Conservation (phyloP, 192 early-diverging fungal species). For the Coemansia aciculifera region DNA sequence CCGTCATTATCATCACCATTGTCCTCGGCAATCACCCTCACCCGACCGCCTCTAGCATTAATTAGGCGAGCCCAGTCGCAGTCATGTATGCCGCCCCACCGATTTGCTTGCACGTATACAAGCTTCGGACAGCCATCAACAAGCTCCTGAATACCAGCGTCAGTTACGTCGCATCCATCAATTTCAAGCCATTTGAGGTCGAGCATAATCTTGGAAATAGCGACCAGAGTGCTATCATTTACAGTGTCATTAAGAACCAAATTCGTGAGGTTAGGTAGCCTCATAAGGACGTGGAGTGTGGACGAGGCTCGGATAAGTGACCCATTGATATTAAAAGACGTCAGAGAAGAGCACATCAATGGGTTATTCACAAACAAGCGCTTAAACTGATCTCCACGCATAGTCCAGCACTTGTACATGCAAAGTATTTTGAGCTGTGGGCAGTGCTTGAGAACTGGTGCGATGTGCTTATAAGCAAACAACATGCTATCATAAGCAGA, state of each 20-base stretch:
- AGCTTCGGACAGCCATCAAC: not conserved
- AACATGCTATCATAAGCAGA: not conserved
- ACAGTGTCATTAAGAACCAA: not conserved
- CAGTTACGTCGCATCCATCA: not conserved
- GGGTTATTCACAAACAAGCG: not conserved
- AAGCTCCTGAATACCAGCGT: not conserved
- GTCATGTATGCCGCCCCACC: too few species aligned
- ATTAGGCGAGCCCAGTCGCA: too few species aligned
- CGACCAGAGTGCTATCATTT: not conserved
- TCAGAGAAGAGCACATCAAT: constrained; percentile 1
- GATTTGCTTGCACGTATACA: not conserved
- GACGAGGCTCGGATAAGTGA: not conserved
- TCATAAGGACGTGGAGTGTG: not conserved
- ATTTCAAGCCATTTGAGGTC: not conserved
- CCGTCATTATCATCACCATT: too few species aligned
- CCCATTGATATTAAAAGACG: constrained; percentile 7
- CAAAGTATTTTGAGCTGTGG: not conserved
- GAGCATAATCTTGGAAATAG: not conserved
- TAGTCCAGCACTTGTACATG: too few species aligned
- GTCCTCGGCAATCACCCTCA: too few species aligned
- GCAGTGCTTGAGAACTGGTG: constrained; percentile 4
- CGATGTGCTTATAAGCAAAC: not conserved
- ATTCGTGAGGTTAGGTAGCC: not conserved
- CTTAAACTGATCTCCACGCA: not conserved
- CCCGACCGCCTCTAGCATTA: too few species aligned